Percentiles rank a stretch among this genome's conserved stretches.
phyloP scores from a whole-genome alignment of 805 yeast species.

The Starmerella asiatica region DNA sequence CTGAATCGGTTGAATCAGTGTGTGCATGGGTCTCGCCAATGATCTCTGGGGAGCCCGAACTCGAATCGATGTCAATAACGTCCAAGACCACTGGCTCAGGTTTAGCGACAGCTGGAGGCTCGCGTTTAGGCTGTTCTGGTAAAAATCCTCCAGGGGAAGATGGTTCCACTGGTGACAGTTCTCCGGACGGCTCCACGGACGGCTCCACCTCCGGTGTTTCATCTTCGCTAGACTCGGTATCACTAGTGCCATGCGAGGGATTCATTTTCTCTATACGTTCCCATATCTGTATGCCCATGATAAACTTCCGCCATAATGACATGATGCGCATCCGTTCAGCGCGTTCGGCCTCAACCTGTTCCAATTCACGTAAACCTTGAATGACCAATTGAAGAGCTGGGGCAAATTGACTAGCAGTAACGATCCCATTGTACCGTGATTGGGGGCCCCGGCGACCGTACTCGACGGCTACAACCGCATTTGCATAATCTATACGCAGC shows the following conservation, averaged over 20 bases:
- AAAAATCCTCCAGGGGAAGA: no score
- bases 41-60: no score
- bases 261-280: constrained; percentile 22
- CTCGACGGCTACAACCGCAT: constrained; percentile 78
- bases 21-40: no score
- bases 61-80: no score
- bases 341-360: constrained; percentile 31
- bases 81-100: no score
- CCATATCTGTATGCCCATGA: constrained; percentile 25
- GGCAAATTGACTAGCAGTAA: constrained; percentile 47
- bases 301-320: constrained; percentile 27
- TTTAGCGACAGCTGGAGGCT: no score
- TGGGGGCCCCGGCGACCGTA: constrained; percentile 35
- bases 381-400: constrained; percentile 47
- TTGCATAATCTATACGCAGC: constrained; percentile 64
- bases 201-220: background rate
- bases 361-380: constrained; percentile 37
- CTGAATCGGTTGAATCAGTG: background rate
- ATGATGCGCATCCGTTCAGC: constrained; percentile 33
- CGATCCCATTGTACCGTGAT: constrained; percentile 61
- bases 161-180: no score
- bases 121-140: no score
- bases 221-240: background rate
- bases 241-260: constrained; percentile 5
- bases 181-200: no score